Evolutionary conservation across 2,329 filamentous ascomycete species (phyloP).

Genomic region (Zalaria obscura): DNA sequence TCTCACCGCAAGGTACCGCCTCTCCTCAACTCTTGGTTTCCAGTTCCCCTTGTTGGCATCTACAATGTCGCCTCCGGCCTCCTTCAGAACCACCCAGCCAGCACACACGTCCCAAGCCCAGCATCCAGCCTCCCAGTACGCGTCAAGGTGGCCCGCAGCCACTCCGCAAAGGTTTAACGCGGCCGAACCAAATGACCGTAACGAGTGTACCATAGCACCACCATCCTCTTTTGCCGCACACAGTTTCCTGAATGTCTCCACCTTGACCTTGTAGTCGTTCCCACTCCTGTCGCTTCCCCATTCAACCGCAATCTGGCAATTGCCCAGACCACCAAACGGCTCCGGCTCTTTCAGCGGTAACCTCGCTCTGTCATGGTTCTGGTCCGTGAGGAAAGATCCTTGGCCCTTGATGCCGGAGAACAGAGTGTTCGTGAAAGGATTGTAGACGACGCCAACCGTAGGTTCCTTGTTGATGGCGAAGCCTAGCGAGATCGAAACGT

Average conservation of each 20-base stretch:
- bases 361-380: conserved; percentile 15
- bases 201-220: conserved; percentile 62
- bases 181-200: conserved; percentile 58
- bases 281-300: conserved; percentile 56
- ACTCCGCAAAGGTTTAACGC: conserved; percentile 63
- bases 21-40: conserved; percentile 42
- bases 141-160: conserved; percentile 55
- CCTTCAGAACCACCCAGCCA: conserved; percentile 60
- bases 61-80: conserved; percentile 61
- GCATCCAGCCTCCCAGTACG: conserved; percentile 73
- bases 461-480: conserved; percentile 49
- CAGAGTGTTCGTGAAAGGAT: conserved; percentile 56
- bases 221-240: conserved; percentile 42
- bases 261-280: conserved; percentile 56
- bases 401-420: conserved; percentile 54
- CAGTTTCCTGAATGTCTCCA: conserved; percentile 45
- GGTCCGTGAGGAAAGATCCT: conserved; percentile 41
- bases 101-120: conserved; percentile 81
- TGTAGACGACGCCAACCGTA: conserved; percentile 63
- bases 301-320: conserved; percentile 54
- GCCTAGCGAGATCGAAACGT: conserved; percentile 64
- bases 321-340: conserved; percentile 45
- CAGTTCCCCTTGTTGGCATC: conserved; percentile 62
- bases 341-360: conserved; percentile 35
- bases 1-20: conserved; percentile 39